A percentile compares a stretch with the other conserved stretches of the same genome.
Conservation (phyloP, 108 stramenopile species). For the Skeletonema tropicum region DNA sequence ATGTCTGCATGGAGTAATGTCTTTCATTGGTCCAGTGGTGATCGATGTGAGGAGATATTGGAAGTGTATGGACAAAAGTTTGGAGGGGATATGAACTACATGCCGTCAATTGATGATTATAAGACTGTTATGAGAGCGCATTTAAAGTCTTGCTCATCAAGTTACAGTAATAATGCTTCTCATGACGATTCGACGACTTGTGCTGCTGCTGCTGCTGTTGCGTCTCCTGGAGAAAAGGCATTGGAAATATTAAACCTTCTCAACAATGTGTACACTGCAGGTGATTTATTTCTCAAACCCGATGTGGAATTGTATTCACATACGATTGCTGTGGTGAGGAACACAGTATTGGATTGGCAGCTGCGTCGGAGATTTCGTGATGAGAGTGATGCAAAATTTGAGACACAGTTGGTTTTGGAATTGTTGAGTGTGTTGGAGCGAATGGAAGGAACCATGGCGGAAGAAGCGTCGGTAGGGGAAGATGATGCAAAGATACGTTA, state of each 20-base stretch:
- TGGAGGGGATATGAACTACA: slow-evolving; percentile 47
- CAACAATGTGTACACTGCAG: slow-evolving; percentile 22
- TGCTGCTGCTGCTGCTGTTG: background rate
- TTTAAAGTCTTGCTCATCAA: slow-evolving; percentile 30
- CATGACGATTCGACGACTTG: no score
- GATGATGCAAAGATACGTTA: background rate
- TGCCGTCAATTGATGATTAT: slow-evolving; percentile 29
- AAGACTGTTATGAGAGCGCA: slow-evolving; percentile 40
- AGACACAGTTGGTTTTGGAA: slow-evolving; percentile 16
- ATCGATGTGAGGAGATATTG: slow-evolving; percentile 34
- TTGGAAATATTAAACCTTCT: slow-evolving; percentile 25
- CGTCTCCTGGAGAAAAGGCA: slow-evolving; percentile 41
- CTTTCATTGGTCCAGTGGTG: slow-evolving; percentile 21
- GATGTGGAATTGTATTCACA: slow-evolving; percentile 35
- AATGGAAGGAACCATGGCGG: slow-evolving; percentile 15
- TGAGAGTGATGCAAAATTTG: background rate
- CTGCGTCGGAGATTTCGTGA: background rate
- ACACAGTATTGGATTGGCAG: slow-evolving; percentile 36
- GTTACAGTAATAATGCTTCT: background rate
- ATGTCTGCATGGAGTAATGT: slow-evolving; percentile 39
- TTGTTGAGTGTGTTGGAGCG: slow-evolving; percentile 20
- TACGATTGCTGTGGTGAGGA: slow-evolving; percentile 23
- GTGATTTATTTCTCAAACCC: slow-evolving; percentile 42
- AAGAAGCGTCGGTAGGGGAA: background rate
- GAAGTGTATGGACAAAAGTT: slow-evolving; percentile 42